phyloP scores from a whole-genome alignment of 768 basidiomycete species.

The button mushroom (Agaricus bisporus) region DNA sequence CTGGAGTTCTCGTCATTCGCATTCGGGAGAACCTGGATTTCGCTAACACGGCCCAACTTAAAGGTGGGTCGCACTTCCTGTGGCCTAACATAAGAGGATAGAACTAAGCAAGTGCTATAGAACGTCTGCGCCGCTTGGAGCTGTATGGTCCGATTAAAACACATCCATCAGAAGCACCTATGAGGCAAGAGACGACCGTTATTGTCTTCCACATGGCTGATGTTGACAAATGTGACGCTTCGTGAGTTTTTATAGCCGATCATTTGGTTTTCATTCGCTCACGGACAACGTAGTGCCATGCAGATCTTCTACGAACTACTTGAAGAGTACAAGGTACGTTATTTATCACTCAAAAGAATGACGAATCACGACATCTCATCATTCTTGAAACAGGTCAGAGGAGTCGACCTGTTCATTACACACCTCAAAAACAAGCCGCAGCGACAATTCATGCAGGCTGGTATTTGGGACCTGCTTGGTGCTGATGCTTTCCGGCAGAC shows the following conservation, averaged over 20 bases:
- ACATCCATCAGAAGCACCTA: constrained; percentile 88
- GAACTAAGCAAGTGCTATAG: constrained; percentile 28
- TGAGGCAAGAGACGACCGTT: constrained; percentile 64
- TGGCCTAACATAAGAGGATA: not conserved
- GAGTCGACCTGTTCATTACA: constrained; percentile 45
- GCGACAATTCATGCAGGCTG: constrained; percentile 42
- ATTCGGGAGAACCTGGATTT: constrained; percentile 92
- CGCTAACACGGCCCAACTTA: constrained; percentile 92
- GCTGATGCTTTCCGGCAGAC: constrained; percentile 41
- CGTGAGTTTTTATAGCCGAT: constrained; percentile 44
- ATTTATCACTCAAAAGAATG: not conserved
- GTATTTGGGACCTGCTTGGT: constrained; percentile 43
- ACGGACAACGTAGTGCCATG: constrained; percentile 47
- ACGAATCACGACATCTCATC: not conserved
- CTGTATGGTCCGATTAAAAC: constrained; percentile 73
- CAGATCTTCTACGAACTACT: constrained; percentile 80
- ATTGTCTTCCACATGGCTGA: constrained; percentile 94
- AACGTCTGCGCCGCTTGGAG: constrained; percentile 79
- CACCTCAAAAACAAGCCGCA: constrained; percentile 36
- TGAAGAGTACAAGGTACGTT: constrained; percentile 66
- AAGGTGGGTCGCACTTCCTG: constrained; percentile 41
- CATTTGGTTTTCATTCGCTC: constrained; percentile 5
- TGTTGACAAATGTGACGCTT: constrained; percentile 86
- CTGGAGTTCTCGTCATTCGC: constrained; percentile 81
- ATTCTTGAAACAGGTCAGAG: constrained; percentile 31